Base-by-base conservation (phyloP, 331 rosid genomes). In the Quercus tomentella region DNA sequence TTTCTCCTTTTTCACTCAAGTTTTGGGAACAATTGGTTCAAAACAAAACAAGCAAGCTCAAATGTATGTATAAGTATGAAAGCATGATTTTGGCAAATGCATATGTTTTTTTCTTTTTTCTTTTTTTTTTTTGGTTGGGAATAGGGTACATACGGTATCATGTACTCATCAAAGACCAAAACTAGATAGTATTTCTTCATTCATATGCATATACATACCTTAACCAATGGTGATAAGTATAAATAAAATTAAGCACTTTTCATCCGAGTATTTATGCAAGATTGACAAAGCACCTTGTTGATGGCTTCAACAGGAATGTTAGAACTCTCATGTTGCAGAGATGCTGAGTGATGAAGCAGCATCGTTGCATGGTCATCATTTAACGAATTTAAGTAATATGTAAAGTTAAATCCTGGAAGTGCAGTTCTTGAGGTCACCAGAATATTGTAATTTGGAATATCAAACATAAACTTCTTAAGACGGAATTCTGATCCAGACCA, bases 361-460 rank as follows among this genome's bases (percentile, higher is more conserved):
- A 74, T 61, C 33, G 25, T 70, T 54, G 96, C 85, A 81, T 88
- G 82, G 43, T 54, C 73, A 12, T 77, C 70, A 54, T 23, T 73
- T 77, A 92, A 87, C n/a, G 82, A 66, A 65, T 81, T 20, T 82
- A 91, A 82, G 28, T 43, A 7, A 11, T 73, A 70, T 33, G 84
- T 75, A 62, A 68, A 15, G 18, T 84, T 74, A 61, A 82, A 89
- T 70, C 83, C 76, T 7, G 60, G 73, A 23, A 92, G 82, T 28
- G 52, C 6, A 4, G 35, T 76, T 63, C 88, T 76, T 63, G 92
- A 92, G 60, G 93, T 91, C 55, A 91, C 89, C 62, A 91, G 63
- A 79, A 93, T 79, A 78, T 88, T 88, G 69, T 72, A 88, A 56
- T 77, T 58, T 37, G 7, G 37, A 2, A 33, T 33, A 33, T 33